Base-by-base conservation (phyloP, 148 eudicot genomes). In the Diospyros lotus region DNA sequence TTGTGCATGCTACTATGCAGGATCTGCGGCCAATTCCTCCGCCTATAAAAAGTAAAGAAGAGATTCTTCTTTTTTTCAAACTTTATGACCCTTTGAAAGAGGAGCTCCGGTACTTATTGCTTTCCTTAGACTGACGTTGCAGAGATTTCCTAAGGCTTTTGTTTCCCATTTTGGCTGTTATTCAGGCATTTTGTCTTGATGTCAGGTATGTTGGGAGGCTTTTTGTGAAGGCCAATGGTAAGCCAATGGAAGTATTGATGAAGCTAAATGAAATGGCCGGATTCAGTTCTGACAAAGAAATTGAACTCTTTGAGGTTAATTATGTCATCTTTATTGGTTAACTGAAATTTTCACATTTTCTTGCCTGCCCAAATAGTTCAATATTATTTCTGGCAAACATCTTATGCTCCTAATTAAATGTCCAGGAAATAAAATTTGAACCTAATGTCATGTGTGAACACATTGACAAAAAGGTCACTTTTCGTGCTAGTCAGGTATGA, bases 401-500 rank as follows among this genome's bases (percentile, higher is more conserved):
- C 59, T 45, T 75, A 56, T 17, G 9, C 73, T 77, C 65, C 62
- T 67, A 28, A 28, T 28, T 73, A 67, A 46, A 59, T 74, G 58
- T 77, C 45, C 81, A 95, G 99, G 99, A 95, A 83, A 90, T 95
- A 56, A 95, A 95, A 77, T 95, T 89, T 78, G 99, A 95, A 75
- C 99, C 99, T 17, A 58, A 42, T 84, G 91, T 95, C 79, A 93
- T 95, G 98, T 95, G 99, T 80, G 99, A 90, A 76, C 91, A 83
- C 59, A 87, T 95, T 67, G 97, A 95, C 60, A 88, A 81, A 81
- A 86, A 76, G 79, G 44, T 77, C 44, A 66, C 98, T 41, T 95
- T 95, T 76, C 80, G 87, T 78, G 56, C 66, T 73, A 86, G 91
- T 70, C 97, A 95, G 99, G 99, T 95, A 83, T 68, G 63, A 58